Evolutionary conservation across 352 stramenopile species (phyloP).

Genomic region (Phytophthora aleatoria): DNA sequence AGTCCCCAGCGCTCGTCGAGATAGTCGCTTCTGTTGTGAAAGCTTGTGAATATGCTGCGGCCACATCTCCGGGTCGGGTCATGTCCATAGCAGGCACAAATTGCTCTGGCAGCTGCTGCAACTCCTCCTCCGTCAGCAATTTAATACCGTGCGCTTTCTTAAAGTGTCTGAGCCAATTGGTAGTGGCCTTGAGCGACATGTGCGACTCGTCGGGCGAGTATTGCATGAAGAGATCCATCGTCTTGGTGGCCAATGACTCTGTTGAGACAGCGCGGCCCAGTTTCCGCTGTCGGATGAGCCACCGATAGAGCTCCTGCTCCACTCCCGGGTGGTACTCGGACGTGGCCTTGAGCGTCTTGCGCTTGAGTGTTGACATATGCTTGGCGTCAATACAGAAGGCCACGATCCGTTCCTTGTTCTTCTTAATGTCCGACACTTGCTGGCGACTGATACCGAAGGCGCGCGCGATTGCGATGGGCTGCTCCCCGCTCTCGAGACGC

Average conservation of each 20-base stretch:
- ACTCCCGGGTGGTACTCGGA: slow-evolving; percentile 77
- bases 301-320: slow-evolving; percentile 84
- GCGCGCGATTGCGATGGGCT: slow-evolving; percentile 62
- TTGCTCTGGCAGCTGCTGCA: slow-evolving; percentile 52
- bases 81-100: slow-evolving; percentile 76
- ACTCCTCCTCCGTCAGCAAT: slow-evolving; percentile 50
- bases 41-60: not conserved
- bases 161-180: slow-evolving; percentile 72
- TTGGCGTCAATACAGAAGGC: slow-evolving; percentile 79
- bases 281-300: slow-evolving; percentile 74
- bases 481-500: slow-evolving; percentile 69
- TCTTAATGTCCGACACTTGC: slow-evolving; percentile 89
- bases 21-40: not conserved
- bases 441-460: slow-evolving; percentile 78
- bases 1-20: not conserved
- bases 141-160: slow-evolving; percentile 70
- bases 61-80: slow-evolving; percentile 10
- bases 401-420: slow-evolving; percentile 81
- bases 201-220: slow-evolving; percentile 49
- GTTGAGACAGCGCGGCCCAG: slow-evolving; percentile 51
- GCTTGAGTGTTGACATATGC: slow-evolving; percentile 67
- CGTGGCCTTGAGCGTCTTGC: slow-evolving; percentile 76
- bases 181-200: slow-evolving; percentile 49
- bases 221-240: slow-evolving; percentile 73
- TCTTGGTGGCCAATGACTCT: slow-evolving; percentile 57